These are phyloP conservation scores for Mollisia scopiformis DNA, from an alignment of 2,329 filamentous ascomycete genomes.

Conservation along the genomic window DNA sequence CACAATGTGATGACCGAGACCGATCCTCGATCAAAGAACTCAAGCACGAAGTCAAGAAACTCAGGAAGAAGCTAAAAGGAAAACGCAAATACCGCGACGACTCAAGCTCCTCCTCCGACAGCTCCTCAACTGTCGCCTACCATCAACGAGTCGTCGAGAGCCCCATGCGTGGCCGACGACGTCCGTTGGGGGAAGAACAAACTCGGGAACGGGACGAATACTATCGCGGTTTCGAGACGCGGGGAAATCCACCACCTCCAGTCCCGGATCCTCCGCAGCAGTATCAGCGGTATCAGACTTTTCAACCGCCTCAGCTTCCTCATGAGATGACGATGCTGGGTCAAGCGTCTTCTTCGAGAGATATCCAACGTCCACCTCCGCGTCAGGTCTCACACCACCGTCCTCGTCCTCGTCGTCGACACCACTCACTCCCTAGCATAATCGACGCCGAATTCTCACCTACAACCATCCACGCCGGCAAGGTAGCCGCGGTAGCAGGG, in stretches of 20 bases:
- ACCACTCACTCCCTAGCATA: neutral
- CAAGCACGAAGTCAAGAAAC: conserved; percentile 9
- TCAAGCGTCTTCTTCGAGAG: neutral
- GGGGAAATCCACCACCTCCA: neutral
- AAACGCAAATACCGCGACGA: neutral
- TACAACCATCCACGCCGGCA: conserved; percentile 29
- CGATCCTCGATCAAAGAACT: conserved; percentile 1
- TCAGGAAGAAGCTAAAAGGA: conserved; percentile 1
- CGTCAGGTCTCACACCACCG: neutral
- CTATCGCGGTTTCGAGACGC: neutral
- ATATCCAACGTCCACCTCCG: neutral
- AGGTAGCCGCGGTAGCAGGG: conserved; percentile 35
- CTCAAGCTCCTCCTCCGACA: neutral
- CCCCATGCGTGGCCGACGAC: neutral
- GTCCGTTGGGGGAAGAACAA: conserved; percentile 1
- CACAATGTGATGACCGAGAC: neutral
- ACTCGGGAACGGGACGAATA: neutral
- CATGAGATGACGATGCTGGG: neutral
- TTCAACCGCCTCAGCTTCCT: neutral
- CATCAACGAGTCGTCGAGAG: neutral
- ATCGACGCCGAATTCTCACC: neutral
- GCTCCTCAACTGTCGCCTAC: neutral
- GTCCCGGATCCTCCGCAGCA: neutral
- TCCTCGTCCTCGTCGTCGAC: neutral
- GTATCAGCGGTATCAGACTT: neutral